Base-by-base conservation (phyloP, 768 basidiomycete species). In the Russula virescens region DNA sequence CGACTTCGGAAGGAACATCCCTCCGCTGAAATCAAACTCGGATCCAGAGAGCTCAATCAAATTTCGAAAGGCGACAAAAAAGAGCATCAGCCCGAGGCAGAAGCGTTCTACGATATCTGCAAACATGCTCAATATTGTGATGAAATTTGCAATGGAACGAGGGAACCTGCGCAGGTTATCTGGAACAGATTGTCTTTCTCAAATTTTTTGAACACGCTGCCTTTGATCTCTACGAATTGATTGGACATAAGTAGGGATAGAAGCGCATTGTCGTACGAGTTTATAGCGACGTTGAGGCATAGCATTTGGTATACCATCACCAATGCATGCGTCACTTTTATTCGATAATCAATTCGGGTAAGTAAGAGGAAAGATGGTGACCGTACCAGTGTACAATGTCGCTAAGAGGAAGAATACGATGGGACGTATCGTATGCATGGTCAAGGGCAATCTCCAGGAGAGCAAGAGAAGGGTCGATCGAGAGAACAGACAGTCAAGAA, bases 181-280 rank as follows among this genome's bases (percentile, higher is more conserved):
- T 99, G 97, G 73, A 99, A 98, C 10, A 99, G 81, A 71, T 91
- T 98, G 70, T 99, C 97, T 72, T 98, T 99, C 72, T 98, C 97
- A 69, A 99, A 98, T 72, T 89, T 98, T 76, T 98, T 99, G 84
- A 99, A 99, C 2, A 99, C 97, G 71, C 91, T 94, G 38, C 96
- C 95, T 75, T 99, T 99, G 74, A 98, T 98, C 75, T 99, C 97
- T 38, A 98, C 96, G 70, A 99, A 98, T 73, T 99, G 97, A 71
- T 98, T 99, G 49, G 94, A 97, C 49, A 99, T 86, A 9, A 99
- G 81, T 0, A 99, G 81, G 0, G 95, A 97, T 45, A 99, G 80
- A 8, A 99, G 83, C 2, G 96, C 88, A 69, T 98, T 91, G 72
- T 98, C 95, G 73, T 96, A 99, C 19, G 94, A 96, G 75, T 98